Conservation (phyloP, 331 rosid species). For the Cydonia oblonga region DNA sequence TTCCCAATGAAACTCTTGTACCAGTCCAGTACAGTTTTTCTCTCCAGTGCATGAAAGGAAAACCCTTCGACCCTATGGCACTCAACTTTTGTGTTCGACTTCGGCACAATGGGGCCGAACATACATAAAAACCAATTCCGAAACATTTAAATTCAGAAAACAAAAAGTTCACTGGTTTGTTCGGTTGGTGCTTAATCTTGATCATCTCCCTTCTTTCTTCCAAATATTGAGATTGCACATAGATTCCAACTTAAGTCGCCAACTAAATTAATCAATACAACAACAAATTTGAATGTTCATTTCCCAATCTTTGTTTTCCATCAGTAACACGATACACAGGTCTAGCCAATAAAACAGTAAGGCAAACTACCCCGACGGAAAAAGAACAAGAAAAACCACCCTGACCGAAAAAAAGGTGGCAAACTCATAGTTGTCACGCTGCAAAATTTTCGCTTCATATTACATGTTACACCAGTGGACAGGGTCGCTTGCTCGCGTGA, state of each 20-base stretch:
- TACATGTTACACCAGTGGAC: slow-evolving; percentile 1
- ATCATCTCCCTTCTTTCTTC: too few relatives aligned
- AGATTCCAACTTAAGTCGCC: neutral
- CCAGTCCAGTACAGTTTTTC: too few relatives aligned
- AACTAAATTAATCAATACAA: neutral
- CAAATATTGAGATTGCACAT: neutral
- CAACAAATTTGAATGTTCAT: neutral
- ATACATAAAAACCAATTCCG: too few relatives aligned
- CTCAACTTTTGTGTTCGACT: too few relatives aligned
- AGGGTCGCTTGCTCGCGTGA: neutral
- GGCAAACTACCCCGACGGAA: slow-evolving; percentile 3
- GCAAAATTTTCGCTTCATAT: neutral
- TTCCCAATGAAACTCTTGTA: too few relatives aligned
- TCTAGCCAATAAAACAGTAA: neutral
- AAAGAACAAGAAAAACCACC: too few relatives aligned
- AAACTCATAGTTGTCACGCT: slow-evolving; percentile 9
- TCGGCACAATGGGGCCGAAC: too few relatives aligned
- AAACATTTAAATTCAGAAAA: too few relatives aligned
- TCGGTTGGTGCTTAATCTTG: too few relatives aligned
- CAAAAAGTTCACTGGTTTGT: too few relatives aligned
- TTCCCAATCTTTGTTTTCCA: neutral
- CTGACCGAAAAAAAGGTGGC: neutral
- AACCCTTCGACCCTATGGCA: too few relatives aligned
- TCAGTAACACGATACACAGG: neutral
- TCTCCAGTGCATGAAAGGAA: too few relatives aligned